Conservation (phyloP, 2,329 filamentous ascomycete genomes). For the Clarireedia sp. region DNA sequence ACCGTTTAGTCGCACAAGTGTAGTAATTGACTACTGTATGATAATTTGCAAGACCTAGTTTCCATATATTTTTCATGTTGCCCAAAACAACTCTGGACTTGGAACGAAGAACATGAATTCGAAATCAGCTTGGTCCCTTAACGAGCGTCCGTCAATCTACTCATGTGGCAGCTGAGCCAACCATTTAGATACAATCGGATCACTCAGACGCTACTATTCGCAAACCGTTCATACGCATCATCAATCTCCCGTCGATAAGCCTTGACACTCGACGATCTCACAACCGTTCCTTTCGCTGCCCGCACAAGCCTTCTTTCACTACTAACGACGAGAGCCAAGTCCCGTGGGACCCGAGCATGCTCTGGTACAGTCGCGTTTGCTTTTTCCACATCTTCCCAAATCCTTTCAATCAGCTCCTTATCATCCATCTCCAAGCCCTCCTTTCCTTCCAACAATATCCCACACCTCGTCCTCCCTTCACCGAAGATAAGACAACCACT, state of each 20-base stretch:
- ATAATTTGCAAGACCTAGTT: too few relatives aligned
- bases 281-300: constrained; percentile 13
- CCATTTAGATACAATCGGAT: background rate
- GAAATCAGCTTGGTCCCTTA: too few relatives aligned
- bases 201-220: background rate
- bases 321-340: constrained; percentile 13
- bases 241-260: constrained; percentile 21
- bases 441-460: constrained; percentile 15
- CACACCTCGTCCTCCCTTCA: constrained; percentile 19
- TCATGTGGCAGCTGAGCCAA: background rate
- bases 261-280: background rate
- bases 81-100: too few relatives aligned
- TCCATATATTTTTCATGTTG: too few relatives aligned
- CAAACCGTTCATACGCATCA: constrained; percentile 13
- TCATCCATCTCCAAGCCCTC: background rate
- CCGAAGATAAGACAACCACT: constrained; percentile 31
- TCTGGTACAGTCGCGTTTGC: constrained; percentile 15
- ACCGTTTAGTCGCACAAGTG: too few relatives aligned
- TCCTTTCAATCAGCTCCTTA: constrained; percentile 7
- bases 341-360: constrained; percentile 13
- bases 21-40: too few relatives aligned
- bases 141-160: background rate
- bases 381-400: constrained; percentile 16
- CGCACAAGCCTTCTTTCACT: constrained; percentile 12
- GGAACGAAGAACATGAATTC: too few relatives aligned